Conservation (phyloP, 495 filamentous ascomycete genomes). For the Neurospora sp. region DNA sequence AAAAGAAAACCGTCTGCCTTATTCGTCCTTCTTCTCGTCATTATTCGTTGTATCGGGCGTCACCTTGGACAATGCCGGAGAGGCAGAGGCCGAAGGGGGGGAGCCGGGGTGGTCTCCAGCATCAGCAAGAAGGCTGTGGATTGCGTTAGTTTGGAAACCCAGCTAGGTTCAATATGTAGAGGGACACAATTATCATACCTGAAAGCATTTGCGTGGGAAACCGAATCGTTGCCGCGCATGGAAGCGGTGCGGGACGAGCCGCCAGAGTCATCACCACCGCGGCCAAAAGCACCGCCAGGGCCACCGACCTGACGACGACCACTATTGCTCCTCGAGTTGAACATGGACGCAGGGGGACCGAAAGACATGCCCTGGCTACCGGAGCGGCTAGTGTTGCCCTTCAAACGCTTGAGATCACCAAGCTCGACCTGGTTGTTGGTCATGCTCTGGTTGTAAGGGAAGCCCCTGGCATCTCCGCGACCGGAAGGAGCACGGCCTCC, state of each 20-base stretch:
- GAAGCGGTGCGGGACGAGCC: slow-evolving; percentile 79
- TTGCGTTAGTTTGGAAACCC: slow-evolving; percentile 18
- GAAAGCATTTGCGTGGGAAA: slow-evolving; percentile 75
- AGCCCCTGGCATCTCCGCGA: slow-evolving; percentile 77
- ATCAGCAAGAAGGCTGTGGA: slow-evolving; percentile 36
- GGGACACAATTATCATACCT: slow-evolving; percentile 49
- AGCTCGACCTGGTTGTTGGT: slow-evolving; percentile 68
- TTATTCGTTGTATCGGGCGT: slow-evolving; percentile 43
- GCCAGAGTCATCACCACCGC: slow-evolving; percentile 59
- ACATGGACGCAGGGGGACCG: slow-evolving; percentile 62
- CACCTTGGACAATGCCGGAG: slow-evolving; percentile 51
- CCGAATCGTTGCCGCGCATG: slow-evolving; percentile 54
- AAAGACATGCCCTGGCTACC: slow-evolving; percentile 58
- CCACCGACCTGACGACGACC: slow-evolving; percentile 59
- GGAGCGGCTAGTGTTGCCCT: slow-evolving; percentile 41
- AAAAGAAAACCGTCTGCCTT: slow-evolving; percentile 16
- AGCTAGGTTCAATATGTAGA: slow-evolving; percentile 9
- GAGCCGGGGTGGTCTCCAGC: slow-evolving; percentile 47
- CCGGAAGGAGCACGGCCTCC: slow-evolving; percentile 60
- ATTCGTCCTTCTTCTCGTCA: slow-evolving; percentile 35
- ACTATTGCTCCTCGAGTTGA: slow-evolving; percentile 70
- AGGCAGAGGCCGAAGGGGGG: slow-evolving; percentile 52
- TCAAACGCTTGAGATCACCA: slow-evolving; percentile 79
- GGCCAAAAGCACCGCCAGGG: slow-evolving; percentile 56
- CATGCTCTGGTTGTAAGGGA: slow-evolving; percentile 54